A percentile compares a stretch with the other conserved stretches of the same genome.
These are phyloP conservation scores for Globisporangium lucens DNA, from an alignment of 352 stramenopile genomes.

Conservation along the genomic window DNA sequence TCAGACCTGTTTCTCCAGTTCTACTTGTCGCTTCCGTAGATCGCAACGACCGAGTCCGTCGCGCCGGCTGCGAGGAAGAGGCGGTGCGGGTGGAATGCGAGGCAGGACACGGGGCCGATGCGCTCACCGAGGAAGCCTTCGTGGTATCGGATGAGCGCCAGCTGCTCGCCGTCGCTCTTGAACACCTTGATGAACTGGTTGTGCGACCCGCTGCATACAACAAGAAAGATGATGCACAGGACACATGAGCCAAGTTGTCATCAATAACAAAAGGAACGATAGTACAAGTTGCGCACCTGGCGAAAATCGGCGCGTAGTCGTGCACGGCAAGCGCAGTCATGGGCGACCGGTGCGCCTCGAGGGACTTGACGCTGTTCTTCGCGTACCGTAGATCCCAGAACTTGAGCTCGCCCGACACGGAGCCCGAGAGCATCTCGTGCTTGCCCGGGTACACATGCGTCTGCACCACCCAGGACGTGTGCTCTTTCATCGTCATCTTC, in stretches of 20 bases:
- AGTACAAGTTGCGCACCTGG: constrained; percentile 50
- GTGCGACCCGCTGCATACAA: constrained; percentile 88
- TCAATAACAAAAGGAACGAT: constrained; percentile 8
- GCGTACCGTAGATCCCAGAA: constrained; percentile 96
- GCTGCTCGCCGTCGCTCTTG: constrained; percentile 83
- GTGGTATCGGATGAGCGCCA: constrained; percentile 92
- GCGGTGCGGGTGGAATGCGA: constrained; percentile 97
- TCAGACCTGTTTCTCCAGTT: not conserved
- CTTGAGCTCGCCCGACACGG: constrained; percentile 93
- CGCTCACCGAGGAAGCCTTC: constrained; percentile 96
- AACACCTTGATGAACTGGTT: constrained; percentile 99
- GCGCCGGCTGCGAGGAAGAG: constrained; percentile 93
- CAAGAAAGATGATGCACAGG: not conserved
- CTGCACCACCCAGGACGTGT: constrained; percentile 96
- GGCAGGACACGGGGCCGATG: constrained; percentile 95
- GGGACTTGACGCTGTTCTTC: constrained; percentile 74
- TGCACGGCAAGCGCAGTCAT: constrained; percentile 98
- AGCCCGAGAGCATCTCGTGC: constrained; percentile 93
- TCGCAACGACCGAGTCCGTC: constrained; percentile 94
- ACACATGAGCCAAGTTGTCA: not conserved
- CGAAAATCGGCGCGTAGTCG: constrained; percentile 94
- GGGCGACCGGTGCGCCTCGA: constrained; percentile 89
- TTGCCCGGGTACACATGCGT: constrained; percentile 74
- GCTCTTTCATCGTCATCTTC: constrained; percentile 84
- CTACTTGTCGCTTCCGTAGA: constrained; percentile 89